Evolutionary conservation across 169 alveolate species (phyloP), one percentile per base, ranked within the genome.

Genomic region (Cyclospora cayetanensis): DNA sequence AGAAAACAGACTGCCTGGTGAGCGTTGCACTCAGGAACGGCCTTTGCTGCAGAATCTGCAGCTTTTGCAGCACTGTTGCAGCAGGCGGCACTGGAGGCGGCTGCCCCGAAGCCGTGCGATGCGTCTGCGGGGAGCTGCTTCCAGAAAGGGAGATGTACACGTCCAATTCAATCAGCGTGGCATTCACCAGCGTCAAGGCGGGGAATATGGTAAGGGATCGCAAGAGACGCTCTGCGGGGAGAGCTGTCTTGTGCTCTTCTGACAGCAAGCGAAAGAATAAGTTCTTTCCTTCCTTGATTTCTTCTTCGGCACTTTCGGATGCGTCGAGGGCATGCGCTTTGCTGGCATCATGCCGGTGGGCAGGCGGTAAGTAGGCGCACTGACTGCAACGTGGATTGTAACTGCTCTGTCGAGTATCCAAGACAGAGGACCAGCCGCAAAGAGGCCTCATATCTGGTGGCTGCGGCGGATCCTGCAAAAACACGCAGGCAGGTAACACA

Each of bases 131-230:
- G 60, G n/a, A n/a, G n/a, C n/a, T n/a, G n/a, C n/a, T 42, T 0
- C 60, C 50, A n/a, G 90, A 11, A 20, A 89, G 93, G 25, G 55
- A 41, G 29, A 89, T 0, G 84, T 90, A 68, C 22, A 94, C 93
- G 70, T 95, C 98, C 31, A 96, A 94, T 80, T 94, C 95, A n/a
- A 95, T 93, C 9, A 97, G 97, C 41, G 96, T 93, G 25, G 97
- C 94, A 85, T 96, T 96, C 80, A 96, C 93, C 46, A 96, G 93
- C 42, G 95, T 95, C 15, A 96, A 91, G 31, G 97, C 96, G 22
- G 98, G 98, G 83, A 93, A 95, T 35, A 96, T 95, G 15, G 95
- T 93, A 43, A 96, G 80, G 22, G 94, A 95, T 25, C 92, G 92
- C 82, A 95, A 68, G 42, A 95, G 92, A 41, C 93, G 87, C 74